phyloP scores from a whole-genome alignment of 1,284 basidiomycete species.

The Heterobasidion parviporum region DNA sequence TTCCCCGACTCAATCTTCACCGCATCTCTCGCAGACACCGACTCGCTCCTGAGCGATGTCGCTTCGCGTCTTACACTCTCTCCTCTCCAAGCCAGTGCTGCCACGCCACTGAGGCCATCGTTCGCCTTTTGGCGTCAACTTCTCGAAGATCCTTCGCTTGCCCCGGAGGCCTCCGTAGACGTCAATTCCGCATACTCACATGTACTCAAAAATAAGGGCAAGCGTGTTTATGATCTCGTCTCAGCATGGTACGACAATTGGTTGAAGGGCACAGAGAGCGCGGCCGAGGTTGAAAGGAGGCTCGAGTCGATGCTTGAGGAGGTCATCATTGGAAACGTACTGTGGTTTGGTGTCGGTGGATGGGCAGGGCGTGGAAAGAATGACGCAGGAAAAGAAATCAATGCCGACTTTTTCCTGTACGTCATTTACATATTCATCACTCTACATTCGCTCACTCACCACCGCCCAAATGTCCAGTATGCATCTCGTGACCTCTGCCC shows the following conservation, averaged over 20 bases:
- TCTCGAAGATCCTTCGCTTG: constrained; percentile 26
- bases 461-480: constrained; percentile 18
- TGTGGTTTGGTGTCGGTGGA: constrained; percentile 36
- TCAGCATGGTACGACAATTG: constrained; percentile 40
- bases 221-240: constrained; percentile 33
- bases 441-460: neutral
- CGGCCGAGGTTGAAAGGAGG: constrained; percentile 20
- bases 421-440: neutral
- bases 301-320: constrained; percentile 34
- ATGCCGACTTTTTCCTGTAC: constrained; percentile 29
- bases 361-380: constrained; percentile 17
- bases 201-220: constrained; percentile 26
- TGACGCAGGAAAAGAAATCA: constrained; percentile 19
- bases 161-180: constrained; percentile 32
- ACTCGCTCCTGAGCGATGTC: neutral
- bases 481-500: constrained; percentile 37
- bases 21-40: constrained; percentile 6
- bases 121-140: constrained; percentile 31
- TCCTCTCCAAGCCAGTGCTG: constrained; percentile 9
- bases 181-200: constrained; percentile 23
- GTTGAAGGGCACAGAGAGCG: constrained; percentile 18
- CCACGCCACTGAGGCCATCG: constrained; percentile 21
- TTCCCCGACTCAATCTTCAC: constrained; percentile 21
- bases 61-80: constrained; percentile 14
- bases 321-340: constrained; percentile 29